A percentile compares a stretch with the other conserved stretches of the same genome.
These are phyloP conservation scores for Inonotus hispidus DNA, from an alignment of 1,284 basidiomycete species.

Conservation along the genomic window DNA sequence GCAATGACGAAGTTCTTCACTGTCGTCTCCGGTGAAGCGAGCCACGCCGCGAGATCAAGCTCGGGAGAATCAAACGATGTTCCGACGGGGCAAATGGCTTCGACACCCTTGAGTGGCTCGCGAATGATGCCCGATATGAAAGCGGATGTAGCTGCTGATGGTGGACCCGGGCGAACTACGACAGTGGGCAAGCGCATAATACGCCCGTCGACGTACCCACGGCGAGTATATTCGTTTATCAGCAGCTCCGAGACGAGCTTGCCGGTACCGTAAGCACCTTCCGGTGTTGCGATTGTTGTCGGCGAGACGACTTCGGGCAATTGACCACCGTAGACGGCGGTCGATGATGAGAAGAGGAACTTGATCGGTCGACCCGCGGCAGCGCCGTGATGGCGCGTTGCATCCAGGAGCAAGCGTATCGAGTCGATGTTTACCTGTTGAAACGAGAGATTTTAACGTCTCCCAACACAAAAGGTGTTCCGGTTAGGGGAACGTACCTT, in stretches of 20 bases:
- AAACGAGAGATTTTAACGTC: neutral
- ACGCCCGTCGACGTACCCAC: constrained; percentile 56
- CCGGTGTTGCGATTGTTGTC: constrained; percentile 50
- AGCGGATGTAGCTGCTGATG: constrained; percentile 51
- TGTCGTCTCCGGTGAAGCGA: constrained; percentile 48
- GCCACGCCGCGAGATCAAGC: constrained; percentile 46
- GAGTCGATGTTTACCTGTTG: constrained; percentile 58
- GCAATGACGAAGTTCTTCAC: constrained; percentile 52
- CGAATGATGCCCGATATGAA: constrained; percentile 62
- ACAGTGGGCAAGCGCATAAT: constrained; percentile 60
- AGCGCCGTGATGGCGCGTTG: constrained; percentile 36
- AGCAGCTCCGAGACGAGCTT: constrained; percentile 58
- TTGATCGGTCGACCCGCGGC: constrained; percentile 33
- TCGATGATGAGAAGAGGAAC: constrained; percentile 56
- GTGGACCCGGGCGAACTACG: constrained; percentile 51
- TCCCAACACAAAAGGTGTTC: neutral
- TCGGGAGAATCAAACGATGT: constrained; percentile 37
- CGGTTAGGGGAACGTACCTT: constrained; percentile 28
- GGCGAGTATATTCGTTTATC: constrained; percentile 60
- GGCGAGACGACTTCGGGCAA: constrained; percentile 46
- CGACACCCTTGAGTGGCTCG: constrained; percentile 51
- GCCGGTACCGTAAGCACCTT: constrained; percentile 53
- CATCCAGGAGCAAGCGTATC: constrained; percentile 46
- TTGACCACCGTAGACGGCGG: constrained; percentile 61
- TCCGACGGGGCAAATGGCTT: constrained; percentile 50